Conservation (phyloP, 805 yeast species). For the Dipodascus albidus region DNA sequence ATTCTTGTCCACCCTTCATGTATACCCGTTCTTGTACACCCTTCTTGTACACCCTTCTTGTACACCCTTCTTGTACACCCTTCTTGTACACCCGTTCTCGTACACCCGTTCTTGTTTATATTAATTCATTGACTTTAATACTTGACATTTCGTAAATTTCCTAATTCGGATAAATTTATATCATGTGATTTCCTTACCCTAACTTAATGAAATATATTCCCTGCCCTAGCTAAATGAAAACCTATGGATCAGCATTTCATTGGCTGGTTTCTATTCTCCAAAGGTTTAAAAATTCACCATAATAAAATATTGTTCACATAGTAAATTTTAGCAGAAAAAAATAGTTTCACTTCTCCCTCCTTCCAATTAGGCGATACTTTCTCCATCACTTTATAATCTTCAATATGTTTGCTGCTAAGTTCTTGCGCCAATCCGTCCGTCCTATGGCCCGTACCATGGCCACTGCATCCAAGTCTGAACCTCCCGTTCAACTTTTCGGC, state of each 20-base stretch:
- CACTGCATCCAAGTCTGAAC: constrained; percentile 54
- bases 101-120: too few species aligned
- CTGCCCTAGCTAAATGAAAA: too few species aligned
- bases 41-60: too few species aligned
- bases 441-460: constrained; percentile 28
- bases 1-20: too few species aligned
- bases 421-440: neutral
- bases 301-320: neutral
- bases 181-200: neutral
- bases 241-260: neutral
- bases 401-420: neutral
- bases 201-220: too few species aligned
- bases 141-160: too few species aligned
- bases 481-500: constrained; percentile 91
- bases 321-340: neutral
- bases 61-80: too few species aligned
- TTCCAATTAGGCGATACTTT: neutral
- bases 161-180: too few species aligned
- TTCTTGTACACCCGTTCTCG: too few species aligned
- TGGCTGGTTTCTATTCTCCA: neutral
- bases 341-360: neutral
- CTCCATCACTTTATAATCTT: neutral
- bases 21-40: too few species aligned
- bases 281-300: constrained; percentile 1
- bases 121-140: too few species aligned